Evolutionary conservation across 768 basidiomycete species (phyloP), one percentile per base, ranked within the genome.

Genomic region (Piloderma croceum): DNA sequence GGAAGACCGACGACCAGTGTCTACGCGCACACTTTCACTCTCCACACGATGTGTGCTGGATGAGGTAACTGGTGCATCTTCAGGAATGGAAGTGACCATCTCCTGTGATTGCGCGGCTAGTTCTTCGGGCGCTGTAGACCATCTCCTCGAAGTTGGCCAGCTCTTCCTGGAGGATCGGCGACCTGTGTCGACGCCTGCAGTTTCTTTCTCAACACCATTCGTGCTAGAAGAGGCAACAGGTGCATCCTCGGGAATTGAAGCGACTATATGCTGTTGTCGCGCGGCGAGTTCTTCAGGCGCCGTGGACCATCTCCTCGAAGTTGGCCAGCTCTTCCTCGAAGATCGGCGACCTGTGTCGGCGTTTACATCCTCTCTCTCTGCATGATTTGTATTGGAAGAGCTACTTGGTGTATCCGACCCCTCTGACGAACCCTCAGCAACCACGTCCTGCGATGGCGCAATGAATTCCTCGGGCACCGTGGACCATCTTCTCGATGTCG

Each of bases 261-360:
- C 34, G 29, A 41, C 17, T 4, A 44, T 35, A 31, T 42, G 49
- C 44, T 36, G 48, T 35, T 34, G 42, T 24, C 42, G 18, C 21
- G 54, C 51, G 2, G 47, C 35, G 20, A 51, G 43, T 10, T 50
- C 43, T 11, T 45, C 47, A 24, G 42, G 58, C 12, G 58, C 46
- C 43, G 54, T 63, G 5, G 64, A 64, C 50, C 64, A 62, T 38
- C 67, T 50, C 27, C 46, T 44, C 3, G 58, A 60, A n/a, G 55
- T 52, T 6, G 53, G 49, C 61, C 60, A 61, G 35, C 55, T 48
- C 34, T 57, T 61, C 31, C 56, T 50, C 21, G 21, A n/a, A n/a
- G n/a, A n/a, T n/a, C n/a, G n/a, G n/a, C n/a, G n/a, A n/a, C n/a
- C n/a, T n/a, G n/a, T n/a, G n/a, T n/a, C n/a, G n/a, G n/a, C n/a